Evolutionary conservation across 306 rosid species (phyloP).

Genomic region (Glycine tomentella): DNA sequence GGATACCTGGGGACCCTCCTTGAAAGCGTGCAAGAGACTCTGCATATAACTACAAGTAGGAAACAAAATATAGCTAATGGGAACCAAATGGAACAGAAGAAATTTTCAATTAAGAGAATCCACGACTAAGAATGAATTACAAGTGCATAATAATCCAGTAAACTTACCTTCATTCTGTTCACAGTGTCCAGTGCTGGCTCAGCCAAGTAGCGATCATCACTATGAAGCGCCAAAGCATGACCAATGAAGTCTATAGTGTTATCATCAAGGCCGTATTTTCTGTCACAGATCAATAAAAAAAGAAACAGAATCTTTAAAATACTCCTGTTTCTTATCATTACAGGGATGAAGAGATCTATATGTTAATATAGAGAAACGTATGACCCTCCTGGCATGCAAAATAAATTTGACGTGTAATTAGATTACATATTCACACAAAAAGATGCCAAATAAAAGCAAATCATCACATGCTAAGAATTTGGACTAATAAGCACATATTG

Average conservation of each 20-base stretch:
- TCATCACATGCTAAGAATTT: conserved; percentile 1
- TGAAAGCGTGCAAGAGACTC: conserved; percentile 97
- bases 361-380: no score
- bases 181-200: conserved; percentile 97
- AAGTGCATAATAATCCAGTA: conserved; percentile 22
- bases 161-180: conserved; percentile 89
- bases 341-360: conserved; percentile 19
- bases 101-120: neutral
- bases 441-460: neutral
- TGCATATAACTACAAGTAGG: conserved; percentile 73
- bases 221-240: conserved; percentile 97
- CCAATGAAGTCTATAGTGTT: conserved; percentile 95
- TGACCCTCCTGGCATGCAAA: neutral
- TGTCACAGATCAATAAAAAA: conserved; percentile 57
- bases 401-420: neutral
- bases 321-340: conserved; percentile 1
- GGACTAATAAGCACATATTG: conserved; percentile 5
- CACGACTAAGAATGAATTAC: conserved; percentile 21
- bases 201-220: conserved; percentile 84
- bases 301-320: conserved; percentile 22
- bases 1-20: conserved; percentile 98
- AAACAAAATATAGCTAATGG: conserved; percentile 37
- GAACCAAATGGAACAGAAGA: conserved; percentile 25
- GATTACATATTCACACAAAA: neutral
- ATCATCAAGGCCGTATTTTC: conserved; percentile 94